Evolutionary conservation across 257 asterid genomes (phyloP), one percentile per base, ranked within the genome.

Genomic region (Fraxinus anomala): DNA sequence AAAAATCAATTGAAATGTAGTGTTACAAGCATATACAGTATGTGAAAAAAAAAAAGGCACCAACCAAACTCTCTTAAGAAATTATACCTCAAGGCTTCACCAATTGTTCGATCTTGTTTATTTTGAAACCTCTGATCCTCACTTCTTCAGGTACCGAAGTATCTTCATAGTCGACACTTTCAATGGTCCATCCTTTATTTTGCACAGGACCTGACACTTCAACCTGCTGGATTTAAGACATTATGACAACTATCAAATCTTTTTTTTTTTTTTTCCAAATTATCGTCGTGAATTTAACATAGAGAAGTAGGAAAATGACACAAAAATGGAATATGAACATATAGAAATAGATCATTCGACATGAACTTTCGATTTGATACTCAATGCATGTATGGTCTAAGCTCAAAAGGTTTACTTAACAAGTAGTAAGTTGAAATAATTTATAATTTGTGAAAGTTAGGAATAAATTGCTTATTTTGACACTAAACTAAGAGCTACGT

Each of bases 81-180:
- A 70, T 36, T 59, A 28, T 2, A 44, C 1, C 75, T 89, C 85
- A 90, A 11, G 77, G 85, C 69, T 84, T 89, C 79, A 95, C 95
- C 87, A 92, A 59, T 83, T 96, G 99, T 87, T 93, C 97, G 16
- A 85, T 82, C 76, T 88, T 92, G 79, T 87, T 89, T 70, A 92
- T 86, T 77, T 82, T 89, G 87, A 92, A 96, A 68, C 98, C 99
- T 74, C 99, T 87, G 81, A 93, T 96, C 81, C 98, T 89, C 76
- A 92, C 87, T 80, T 96, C 98, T 84, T 96, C 99, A 17, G 94
- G 92, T 68, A 76, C 76, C 2, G 97, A 87, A 73, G 87, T 82
- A 73, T 92, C 95, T 83, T 84, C 89, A 26, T 59, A 87, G 79
- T 96, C 97, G 21, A 96, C 97, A 14, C 83, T 80, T 79, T 96